Percentiles rank a stretch among this genome's conserved stretches.
Evolutionary conservation across 352 stramenopile species (phyloP).

Genomic region (Pythium diclinum): DNA sequence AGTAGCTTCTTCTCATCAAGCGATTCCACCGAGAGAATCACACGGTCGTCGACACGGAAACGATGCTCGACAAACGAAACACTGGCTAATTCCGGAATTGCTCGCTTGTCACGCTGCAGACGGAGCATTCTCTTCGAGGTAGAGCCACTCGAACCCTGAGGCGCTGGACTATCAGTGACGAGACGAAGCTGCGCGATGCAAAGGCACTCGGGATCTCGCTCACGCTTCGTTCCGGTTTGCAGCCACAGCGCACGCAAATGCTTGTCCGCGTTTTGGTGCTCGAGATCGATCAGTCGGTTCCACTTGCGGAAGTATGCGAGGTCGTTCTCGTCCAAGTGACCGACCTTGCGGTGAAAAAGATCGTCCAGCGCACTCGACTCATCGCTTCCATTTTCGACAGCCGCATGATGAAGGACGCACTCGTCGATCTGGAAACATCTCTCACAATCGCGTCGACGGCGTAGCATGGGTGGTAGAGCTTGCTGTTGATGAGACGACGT

Average conservation of each 20-base stretch:
- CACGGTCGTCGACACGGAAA: conserved; percentile 65
- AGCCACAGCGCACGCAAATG: conserved; percentile 68
- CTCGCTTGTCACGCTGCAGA: conserved; percentile 50
- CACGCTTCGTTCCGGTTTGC: conserved; percentile 53
- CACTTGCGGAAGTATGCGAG: conserved; percentile 71
- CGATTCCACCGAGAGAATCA: conserved; percentile 74
- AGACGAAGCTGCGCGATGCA: conserved; percentile 58
- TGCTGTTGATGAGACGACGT: conserved; percentile 41
- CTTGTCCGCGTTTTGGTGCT: conserved; percentile 73
- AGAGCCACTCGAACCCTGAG: conserved; percentile 22
- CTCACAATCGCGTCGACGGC: conserved; percentile 57
- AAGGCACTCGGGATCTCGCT: conserved; percentile 46
- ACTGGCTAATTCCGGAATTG: conserved; percentile 9
- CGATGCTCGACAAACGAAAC: conserved; percentile 50
- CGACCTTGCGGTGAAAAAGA: conserved; percentile 53
- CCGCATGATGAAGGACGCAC: conserved; percentile 82
- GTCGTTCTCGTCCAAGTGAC: conserved; percentile 52
- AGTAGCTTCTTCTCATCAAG: conserved; percentile 60
- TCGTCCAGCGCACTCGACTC: conserved; percentile 70
- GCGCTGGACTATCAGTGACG: conserved; percentile 39
- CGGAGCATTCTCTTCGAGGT: conserved; percentile 38
- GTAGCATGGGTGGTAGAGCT: conserved; percentile 70
- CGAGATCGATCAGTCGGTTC: conserved; percentile 67
- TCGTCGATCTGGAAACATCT: conserved; percentile 82
- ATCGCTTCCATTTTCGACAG: conserved; percentile 64